Percentiles rank a stretch among this genome's conserved stretches.
Conservation (phyloP, 257 asterid species). For the Cruciata laevipes region DNA sequence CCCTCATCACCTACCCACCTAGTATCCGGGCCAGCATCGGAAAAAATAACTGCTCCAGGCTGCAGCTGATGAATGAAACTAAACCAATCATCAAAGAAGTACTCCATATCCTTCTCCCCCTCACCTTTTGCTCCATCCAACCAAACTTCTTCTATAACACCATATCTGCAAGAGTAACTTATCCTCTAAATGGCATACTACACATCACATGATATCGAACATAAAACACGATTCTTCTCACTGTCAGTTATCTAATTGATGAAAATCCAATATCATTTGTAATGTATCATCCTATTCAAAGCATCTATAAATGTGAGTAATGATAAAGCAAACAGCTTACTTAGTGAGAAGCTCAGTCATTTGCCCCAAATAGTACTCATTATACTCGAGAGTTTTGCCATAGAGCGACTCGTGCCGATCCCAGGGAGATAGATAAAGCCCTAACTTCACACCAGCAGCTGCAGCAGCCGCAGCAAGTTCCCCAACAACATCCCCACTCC, state of each 20-base stretch:
- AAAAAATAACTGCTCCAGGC: slow-evolving; percentile 68
- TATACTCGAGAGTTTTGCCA: slow-evolving; percentile 72
- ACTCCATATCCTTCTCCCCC: slow-evolving; percentile 89
- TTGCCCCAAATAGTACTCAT: slow-evolving; percentile 83
- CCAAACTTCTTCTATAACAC: slow-evolving; percentile 64
- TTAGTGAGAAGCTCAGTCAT: slow-evolving; percentile 90
- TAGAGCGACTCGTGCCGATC: slow-evolving; percentile 78
- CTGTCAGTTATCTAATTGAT: not conserved
- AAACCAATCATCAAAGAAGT: slow-evolving; percentile 84
- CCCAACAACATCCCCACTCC: slow-evolving; percentile 68
- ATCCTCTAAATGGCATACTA: not conserved
- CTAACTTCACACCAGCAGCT: slow-evolving; percentile 56
- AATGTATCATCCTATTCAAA: not conserved
- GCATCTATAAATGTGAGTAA: not conserved
- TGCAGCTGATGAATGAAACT: slow-evolving; percentile 79
- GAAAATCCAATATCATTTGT: not conserved
- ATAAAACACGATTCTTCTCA: not conserved
- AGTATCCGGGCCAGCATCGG: slow-evolving; percentile 86
- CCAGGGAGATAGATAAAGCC: slow-evolving; percentile 97
- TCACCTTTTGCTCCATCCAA: slow-evolving; percentile 91
- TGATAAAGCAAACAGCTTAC: slow-evolving; percentile 25
- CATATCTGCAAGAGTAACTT: slow-evolving; percentile 47
- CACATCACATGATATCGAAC: not conserved
- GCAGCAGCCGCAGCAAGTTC: slow-evolving; percentile 70
- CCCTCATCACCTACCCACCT: slow-evolving; percentile 94